These are phyloP conservation scores for Arachnopeziza araneosa DNA, from an alignment of 2,329 filamentous ascomycete species.

Conservation along the genomic window DNA sequence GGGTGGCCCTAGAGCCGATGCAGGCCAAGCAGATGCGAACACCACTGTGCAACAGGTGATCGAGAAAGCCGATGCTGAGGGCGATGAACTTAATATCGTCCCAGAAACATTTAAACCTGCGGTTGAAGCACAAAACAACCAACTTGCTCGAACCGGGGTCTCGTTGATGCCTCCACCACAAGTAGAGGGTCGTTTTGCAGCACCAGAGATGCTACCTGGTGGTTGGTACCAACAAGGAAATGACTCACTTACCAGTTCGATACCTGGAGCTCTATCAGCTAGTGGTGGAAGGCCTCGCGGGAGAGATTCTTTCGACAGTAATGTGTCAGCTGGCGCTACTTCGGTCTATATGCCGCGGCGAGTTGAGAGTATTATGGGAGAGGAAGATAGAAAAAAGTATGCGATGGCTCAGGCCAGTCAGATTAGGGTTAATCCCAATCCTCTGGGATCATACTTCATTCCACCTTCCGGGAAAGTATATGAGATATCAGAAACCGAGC, in stretches of 20 bases:
- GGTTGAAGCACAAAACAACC: conserved; percentile 43
- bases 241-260: conserved; percentile 57
- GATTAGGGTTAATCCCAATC: conserved; percentile 20
- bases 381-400: conserved; percentile 71
- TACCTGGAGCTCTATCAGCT: conserved; percentile 34
- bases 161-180: conserved; percentile 66
- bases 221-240: conserved; percentile 67
- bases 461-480: conserved; percentile 42
- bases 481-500: conserved; percentile 43
- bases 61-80: conserved; percentile 68
- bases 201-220: conserved; percentile 59
- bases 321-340: conserved; percentile 50
- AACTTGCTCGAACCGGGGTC: conserved; percentile 45
- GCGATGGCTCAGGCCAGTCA: conserved; percentile 59
- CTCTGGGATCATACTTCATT: conserved; percentile 34
- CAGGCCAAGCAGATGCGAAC: conserved; percentile 67
- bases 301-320: conserved; percentile 62
- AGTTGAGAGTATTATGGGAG: conserved; percentile 62
- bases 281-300: conserved; percentile 33
- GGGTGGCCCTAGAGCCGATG: conserved; percentile 90
- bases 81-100: conserved; percentile 85
- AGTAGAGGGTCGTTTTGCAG: conserved; percentile 73
- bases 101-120: conserved; percentile 75
- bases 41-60: conserved; percentile 80
- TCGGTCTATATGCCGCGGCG: conserved; percentile 63